phyloP scores from a whole-genome alignment of 805 yeast species.

The Maudiozyma saulgeensis region DNA sequence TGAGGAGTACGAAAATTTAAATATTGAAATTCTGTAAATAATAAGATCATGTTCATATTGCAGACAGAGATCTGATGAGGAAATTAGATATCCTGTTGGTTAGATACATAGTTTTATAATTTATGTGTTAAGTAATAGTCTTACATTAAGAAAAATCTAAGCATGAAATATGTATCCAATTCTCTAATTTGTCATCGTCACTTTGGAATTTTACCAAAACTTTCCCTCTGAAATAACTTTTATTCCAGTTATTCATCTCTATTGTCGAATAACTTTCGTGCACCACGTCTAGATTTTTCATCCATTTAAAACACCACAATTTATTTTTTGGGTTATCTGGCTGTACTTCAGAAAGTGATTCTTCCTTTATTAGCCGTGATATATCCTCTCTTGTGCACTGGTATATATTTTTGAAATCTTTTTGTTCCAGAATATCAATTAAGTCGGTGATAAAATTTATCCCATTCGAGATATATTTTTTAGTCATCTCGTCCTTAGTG shows the following conservation, averaged over 20 bases:
- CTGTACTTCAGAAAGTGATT: constrained; percentile 14
- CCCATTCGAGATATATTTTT: constrained; percentile 7
- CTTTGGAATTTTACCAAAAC: constrained; percentile 33
- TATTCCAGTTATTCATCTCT: constrained; percentile 49
- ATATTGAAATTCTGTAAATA: neutral
- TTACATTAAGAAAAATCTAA: constrained; percentile 14
- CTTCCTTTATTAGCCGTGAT: constrained; percentile 15
- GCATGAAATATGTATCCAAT: constrained; percentile 22
- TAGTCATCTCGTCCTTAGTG: constrained; percentile 5
- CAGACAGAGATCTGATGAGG: too few species aligned
- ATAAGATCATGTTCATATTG: too few species aligned
- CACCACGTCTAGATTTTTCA: constrained; percentile 25
- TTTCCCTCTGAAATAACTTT: constrained; percentile 37
- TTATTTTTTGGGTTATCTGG: constrained; percentile 15
- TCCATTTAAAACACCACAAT: constrained; percentile 39
- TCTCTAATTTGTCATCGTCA: constrained; percentile 14
- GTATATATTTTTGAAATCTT: constrained; percentile 34
- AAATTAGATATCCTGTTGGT: too few species aligned
- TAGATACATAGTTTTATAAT: too few species aligned
- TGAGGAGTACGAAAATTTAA: constrained; percentile 21
- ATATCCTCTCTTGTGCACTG: constrained; percentile 38
- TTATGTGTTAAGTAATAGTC: neutral
- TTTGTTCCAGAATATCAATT: constrained; percentile 34
- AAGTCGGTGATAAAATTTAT: constrained; percentile 36
- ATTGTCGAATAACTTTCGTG: constrained; percentile 42